A percentile compares a stretch with the other conserved stretches of the same genome.
Evolutionary conservation across 108 stramenopile genomes (phyloP).

Genomic region (Discostella stelligeroides): DNA sequence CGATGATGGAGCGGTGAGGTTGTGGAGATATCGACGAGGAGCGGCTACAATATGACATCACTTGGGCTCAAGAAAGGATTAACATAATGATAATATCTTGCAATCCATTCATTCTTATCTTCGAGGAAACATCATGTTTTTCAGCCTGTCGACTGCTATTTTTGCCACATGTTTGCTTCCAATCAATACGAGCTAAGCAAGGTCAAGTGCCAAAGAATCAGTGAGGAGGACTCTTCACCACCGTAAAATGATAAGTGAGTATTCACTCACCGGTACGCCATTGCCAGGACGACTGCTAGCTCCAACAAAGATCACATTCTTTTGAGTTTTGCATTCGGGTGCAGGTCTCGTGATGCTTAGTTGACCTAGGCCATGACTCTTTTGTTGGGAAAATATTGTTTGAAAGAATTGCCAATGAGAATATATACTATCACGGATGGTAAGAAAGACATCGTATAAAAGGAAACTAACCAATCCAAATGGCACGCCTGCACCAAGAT

Average conservation of each 20-base stretch:
- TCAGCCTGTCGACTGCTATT: constrained; percentile 1
- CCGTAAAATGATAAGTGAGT: no score
- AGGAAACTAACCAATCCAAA: constrained; percentile 63
- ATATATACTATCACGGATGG: not conserved
- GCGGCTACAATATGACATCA: no score
- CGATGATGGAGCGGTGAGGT: constrained; percentile 88
- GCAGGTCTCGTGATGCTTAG: no score
- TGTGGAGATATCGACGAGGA: constrained; percentile 80
- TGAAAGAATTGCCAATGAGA: not conserved
- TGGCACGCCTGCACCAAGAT: constrained; percentile 76
- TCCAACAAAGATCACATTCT: no score
- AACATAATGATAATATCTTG: no score
- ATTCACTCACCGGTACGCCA: no score
- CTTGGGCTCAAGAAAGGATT: no score
- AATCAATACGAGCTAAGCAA: constrained; percentile 3
- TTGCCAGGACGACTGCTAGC: no score
- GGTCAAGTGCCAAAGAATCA: not conserved
- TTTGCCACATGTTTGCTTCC: constrained; percentile 5
- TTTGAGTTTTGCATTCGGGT: no score
- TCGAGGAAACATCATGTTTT: constrained; percentile 7
- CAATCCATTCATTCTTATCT: no score
- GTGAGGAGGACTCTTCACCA: no score
- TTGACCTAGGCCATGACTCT: no score
- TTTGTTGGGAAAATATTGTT: not conserved
- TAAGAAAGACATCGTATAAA: not conserved